Conservation (phyloP, 1,284 basidiomycete species). For the Xerocomus minutiporus region DNA sequence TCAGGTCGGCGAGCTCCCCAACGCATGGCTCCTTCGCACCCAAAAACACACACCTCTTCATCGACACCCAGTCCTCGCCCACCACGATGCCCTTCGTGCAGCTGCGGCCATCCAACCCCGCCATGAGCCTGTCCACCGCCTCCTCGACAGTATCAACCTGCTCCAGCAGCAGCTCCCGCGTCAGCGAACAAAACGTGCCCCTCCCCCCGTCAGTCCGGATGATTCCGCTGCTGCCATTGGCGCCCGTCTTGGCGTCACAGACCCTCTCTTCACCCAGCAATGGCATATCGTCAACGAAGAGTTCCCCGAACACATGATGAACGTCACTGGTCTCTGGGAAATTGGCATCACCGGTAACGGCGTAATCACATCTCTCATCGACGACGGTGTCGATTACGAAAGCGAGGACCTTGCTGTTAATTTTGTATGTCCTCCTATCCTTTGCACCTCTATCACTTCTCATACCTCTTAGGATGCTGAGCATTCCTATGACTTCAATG, state of each 20-base stretch:
- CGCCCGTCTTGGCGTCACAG: constrained; percentile 67
- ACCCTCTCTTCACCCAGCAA: constrained; percentile 84
- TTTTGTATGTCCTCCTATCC: constrained; percentile 63
- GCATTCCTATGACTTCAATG: constrained; percentile 96
- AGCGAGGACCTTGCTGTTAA: constrained; percentile 86
- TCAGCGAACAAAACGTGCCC: constrained; percentile 64
- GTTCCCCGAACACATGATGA: constrained; percentile 76
- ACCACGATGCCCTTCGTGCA: constrained; percentile 45
- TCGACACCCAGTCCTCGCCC: constrained; percentile 48
- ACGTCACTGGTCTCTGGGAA: constrained; percentile 81
- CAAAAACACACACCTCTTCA: constrained; percentile 35
- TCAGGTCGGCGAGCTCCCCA: constrained; percentile 76
- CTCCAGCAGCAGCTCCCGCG: constrained; percentile 58
- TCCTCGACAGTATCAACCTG: constrained; percentile 54
- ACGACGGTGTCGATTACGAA: constrained; percentile 93
- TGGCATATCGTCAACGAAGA: constrained; percentile 90
- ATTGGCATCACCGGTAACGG: constrained; percentile 84
- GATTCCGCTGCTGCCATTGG: constrained; percentile 47
- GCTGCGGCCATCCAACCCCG: constrained; percentile 29
- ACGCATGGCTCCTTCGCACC: constrained; percentile 83
- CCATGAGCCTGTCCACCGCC: constrained; percentile 34
- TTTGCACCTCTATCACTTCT: not conserved
- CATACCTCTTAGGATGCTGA: constrained; percentile 62
- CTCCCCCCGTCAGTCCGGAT: constrained; percentile 45
- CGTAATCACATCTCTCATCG: constrained; percentile 86